These are phyloP conservation scores for Neurospora intermedia DNA, from an alignment of 495 filamentous ascomycete genomes.

Conservation along the genomic window DNA sequence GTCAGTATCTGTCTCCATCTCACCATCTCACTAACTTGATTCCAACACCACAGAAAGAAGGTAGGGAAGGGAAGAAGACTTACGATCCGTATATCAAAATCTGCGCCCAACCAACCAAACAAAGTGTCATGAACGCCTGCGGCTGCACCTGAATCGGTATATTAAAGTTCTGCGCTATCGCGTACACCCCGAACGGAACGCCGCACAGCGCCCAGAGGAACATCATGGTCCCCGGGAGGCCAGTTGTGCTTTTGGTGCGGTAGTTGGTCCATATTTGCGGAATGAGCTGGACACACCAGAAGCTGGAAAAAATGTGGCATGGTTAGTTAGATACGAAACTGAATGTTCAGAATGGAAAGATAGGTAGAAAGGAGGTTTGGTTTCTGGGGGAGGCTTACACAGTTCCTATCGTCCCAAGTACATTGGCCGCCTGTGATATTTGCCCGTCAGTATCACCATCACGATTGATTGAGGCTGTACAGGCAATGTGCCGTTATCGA, in stretches of 20 bases:
- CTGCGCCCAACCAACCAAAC: slow-evolving; percentile 58
- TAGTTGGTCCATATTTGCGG: slow-evolving; percentile 63
- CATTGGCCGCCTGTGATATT: slow-evolving; percentile 30
- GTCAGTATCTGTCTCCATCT: too few relatives aligned
- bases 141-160: slow-evolving; percentile 66
- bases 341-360: background rate
- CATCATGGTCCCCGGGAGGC: slow-evolving; percentile 63
- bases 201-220: slow-evolving; percentile 60
- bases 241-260: slow-evolving; percentile 58
- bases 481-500: background rate
- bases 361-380: background rate
- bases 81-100: slow-evolving; percentile 53
- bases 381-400: background rate
- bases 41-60: background rate
- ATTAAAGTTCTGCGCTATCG: slow-evolving; percentile 54
- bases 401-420: slow-evolving; percentile 24
- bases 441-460: background rate
- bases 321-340: background rate
- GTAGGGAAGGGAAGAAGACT: slow-evolving; percentile 3
- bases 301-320: slow-evolving; percentile 1
- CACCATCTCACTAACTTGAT: background rate
- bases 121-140: slow-evolving; percentile 55
- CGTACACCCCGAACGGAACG: slow-evolving; percentile 35
- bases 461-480: background rate
- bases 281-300: slow-evolving; percentile 42